Evolutionary conservation across 768 basidiomycete genomes (phyloP), one percentile per base, ranked within the genome.

Genomic region (Panaeolus papilionaceus): DNA sequence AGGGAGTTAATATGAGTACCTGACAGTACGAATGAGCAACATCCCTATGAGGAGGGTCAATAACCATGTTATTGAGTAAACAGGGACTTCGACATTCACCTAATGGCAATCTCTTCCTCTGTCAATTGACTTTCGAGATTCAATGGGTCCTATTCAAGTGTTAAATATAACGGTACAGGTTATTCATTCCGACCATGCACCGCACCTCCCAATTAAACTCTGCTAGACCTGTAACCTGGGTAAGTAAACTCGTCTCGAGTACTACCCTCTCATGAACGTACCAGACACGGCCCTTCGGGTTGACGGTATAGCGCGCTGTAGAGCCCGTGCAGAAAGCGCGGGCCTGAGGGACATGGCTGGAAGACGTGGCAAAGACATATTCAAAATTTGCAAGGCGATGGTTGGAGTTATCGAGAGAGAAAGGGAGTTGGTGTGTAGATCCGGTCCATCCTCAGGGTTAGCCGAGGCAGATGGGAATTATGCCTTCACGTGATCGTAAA

Each of bases 91-190:
- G 66, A 71, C 83, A 51, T 14, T 28, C 68, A 95, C 96, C 95
- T 88, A 71, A 98, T 92, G 14, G 93, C 92, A 70, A 88, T 84
- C 79, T 99, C 97, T 42, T 98, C 97, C 63, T 95, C 95, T 0
- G 93, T 93, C 69, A 98, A 80, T 45, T 93, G 83, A 0, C 88
- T 88, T 68, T 95, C 92, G 37, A 95, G 73, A 72, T 87, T 87
- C 70, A 99, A 80, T 0, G 96, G 93, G 75, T 99, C 96, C 94
- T 96, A 67, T 47, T 63, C 3, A 33, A 64, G 37, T 28, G n/a
- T 54, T 64, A n/a, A 63, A 42, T 16, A 12, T 42, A 58, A 64
- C 20, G 12, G 28, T 20, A 38, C 37, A 20, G 3, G 28, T 23
- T 61, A 7, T 39, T 38, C 14, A 7, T 39, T 38, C 14, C 8